phyloP scores from a whole-genome alignment of 1,284 basidiomycete genomes.

The Austroboletus niveus region DNA sequence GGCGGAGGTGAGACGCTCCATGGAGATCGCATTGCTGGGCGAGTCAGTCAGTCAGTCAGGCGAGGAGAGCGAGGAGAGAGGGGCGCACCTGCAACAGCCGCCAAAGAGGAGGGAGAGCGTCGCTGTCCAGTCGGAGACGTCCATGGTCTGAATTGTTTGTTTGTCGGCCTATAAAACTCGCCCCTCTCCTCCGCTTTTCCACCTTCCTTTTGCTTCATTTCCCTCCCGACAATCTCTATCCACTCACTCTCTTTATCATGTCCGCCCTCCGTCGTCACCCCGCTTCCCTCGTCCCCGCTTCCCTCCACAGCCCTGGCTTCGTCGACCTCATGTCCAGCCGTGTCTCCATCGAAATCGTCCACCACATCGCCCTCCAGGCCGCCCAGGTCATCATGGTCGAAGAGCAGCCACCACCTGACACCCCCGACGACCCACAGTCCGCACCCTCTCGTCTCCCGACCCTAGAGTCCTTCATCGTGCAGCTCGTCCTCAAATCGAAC shows the following conservation, averaged over 20 bases:
- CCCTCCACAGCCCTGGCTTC: constrained; percentile 73
- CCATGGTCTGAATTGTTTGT: background rate
- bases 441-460: constrained; percentile 54
- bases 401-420: constrained; percentile 39
- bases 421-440: constrained; percentile 36
- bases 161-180: no score
- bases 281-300: constrained; percentile 68
- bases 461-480: constrained; percentile 86
- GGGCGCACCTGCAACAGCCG: constrained; percentile 68
- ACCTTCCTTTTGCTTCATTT: constrained; percentile 17
- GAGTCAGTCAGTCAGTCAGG: background rate
- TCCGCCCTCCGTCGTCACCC: constrained; percentile 48
- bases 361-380: constrained; percentile 68
- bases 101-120: constrained; percentile 73
- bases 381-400: constrained; percentile 64
- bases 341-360: constrained; percentile 82
- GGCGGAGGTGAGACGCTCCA: constrained; percentile 63
- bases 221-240: constrained; percentile 30
- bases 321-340: constrained; percentile 74
- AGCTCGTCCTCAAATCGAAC: constrained; percentile 82
- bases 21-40: constrained; percentile 62
- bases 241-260: constrained; percentile 27
- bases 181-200: no score
- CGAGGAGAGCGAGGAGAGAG: no score
- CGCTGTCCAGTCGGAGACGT: constrained; percentile 50